Percentiles rank a stretch among this genome's conserved stretches.
phyloP scores from a whole-genome alignment of 2,329 filamentous ascomycete genomes.

The Sporothrix curviconia region DNA sequence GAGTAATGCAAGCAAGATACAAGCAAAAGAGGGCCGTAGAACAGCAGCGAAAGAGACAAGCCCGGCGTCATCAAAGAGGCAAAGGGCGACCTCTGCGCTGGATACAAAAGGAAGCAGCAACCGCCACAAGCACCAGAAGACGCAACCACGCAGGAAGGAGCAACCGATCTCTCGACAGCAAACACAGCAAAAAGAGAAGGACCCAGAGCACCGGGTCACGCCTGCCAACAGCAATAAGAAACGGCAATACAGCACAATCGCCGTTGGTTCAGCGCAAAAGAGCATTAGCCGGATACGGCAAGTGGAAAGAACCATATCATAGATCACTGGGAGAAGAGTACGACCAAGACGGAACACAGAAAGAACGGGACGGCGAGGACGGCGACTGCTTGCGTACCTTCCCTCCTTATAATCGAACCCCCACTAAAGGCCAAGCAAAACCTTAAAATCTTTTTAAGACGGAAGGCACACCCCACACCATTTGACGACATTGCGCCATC shows the following conservation, averaged over 20 bases:
- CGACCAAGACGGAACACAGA: not conserved
- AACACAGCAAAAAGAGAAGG: not conserved
- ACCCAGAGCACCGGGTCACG: not conserved
- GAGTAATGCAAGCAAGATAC: not conserved
- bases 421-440: not conserved
- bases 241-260: not conserved
- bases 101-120: not conserved
- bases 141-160: not conserved
- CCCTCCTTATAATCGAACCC: too few relatives aligned
- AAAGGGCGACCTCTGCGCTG: too few relatives aligned
- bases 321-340: too few relatives aligned
- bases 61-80: not conserved
- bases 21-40: too few relatives aligned
- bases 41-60: not conserved
- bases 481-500: constrained; percentile 9
- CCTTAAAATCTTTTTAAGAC: not conserved
- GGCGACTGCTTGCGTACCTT: not conserved
- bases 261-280: too few relatives aligned
- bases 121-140: not conserved
- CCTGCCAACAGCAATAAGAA: not conserved
- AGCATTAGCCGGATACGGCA: constrained; percentile 5
- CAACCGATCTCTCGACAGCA: too few relatives aligned
- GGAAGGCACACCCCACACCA: constrained; percentile 2
- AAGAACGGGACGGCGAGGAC: not conserved
- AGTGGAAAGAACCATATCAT: too few relatives aligned